Evolutionary conservation across 208 protist species (phyloP).

Genomic region (Trypanosoma rangeli): DNA sequence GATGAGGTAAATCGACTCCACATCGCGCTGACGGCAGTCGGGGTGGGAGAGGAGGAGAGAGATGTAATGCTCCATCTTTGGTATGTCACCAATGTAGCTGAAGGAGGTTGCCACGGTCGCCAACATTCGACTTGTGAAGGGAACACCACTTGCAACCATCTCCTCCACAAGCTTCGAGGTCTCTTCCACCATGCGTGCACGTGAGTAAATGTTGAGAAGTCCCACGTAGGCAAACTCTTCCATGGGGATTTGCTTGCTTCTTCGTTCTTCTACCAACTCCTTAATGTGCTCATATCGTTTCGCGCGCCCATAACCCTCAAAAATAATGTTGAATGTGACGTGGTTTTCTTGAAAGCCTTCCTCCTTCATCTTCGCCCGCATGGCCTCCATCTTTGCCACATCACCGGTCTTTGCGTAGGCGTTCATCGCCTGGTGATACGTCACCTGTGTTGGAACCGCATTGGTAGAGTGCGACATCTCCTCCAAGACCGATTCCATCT

Average conservation of each 20-base stretch:
- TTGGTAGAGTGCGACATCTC: slow-evolving; percentile 88
- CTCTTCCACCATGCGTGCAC: slow-evolving; percentile 72
- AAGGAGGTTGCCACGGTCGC: slow-evolving; percentile 74
- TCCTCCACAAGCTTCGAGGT: slow-evolving; percentile 70
- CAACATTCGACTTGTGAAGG: slow-evolving; percentile 76
- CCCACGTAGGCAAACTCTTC: slow-evolving; percentile 88
- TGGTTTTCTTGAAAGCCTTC: slow-evolving; percentile 80
- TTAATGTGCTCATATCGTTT: slow-evolving; percentile 84
- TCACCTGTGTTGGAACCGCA: slow-evolving; percentile 82
- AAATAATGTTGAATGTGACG: slow-evolving; percentile 90
- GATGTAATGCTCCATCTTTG: slow-evolving; percentile 83
- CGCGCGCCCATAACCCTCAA: slow-evolving; percentile 87
- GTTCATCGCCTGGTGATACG: slow-evolving; percentile 91
- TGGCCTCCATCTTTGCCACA: slow-evolving; percentile 81
- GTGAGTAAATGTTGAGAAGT: slow-evolving; percentile 81
- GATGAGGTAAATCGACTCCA: slow-evolving; percentile 84
- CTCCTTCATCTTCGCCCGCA: slow-evolving; percentile 54
- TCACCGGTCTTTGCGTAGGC: slow-evolving; percentile 91
- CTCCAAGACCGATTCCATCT: slow-evolving; percentile 89
- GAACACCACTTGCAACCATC: slow-evolving; percentile 63
- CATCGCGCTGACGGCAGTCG: slow-evolving; percentile 66
- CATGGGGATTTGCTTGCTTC: slow-evolving; percentile 70
- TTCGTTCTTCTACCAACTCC: slow-evolving; percentile 79
- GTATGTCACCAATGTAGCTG: slow-evolving; percentile 60
- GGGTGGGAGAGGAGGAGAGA: slow-evolving; percentile 71